phyloP scores from a whole-genome alignment of 768 basidiomycete species.

The Tricholoma furcatifolium region DNA sequence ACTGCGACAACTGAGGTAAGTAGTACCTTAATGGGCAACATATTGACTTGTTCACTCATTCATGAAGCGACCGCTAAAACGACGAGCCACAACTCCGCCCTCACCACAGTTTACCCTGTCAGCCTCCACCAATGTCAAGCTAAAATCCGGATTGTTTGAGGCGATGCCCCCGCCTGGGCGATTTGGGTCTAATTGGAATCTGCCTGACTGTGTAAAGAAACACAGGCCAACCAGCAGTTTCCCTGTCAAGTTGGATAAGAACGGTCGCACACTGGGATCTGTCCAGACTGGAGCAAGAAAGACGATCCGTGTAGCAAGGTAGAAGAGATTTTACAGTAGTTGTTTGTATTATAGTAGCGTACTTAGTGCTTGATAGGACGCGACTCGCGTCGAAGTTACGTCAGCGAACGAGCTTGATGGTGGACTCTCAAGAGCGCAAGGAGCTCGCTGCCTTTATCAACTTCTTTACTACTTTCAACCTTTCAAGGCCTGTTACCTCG shows the following conservation, averaged over 20 bases:
- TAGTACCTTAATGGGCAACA: too few species aligned
- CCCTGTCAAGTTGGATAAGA: conserved; percentile 36
- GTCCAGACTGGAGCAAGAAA: conserved; percentile 41
- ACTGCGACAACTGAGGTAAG: conserved; percentile 2
- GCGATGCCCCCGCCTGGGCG: conserved; percentile 34
- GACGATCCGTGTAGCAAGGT: conserved; percentile 6
- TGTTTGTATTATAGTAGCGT: not conserved
- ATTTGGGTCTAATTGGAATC: conserved; percentile 38
- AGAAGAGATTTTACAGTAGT: not conserved
- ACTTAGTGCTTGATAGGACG: not conserved
- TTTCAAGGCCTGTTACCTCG: conserved; percentile 60
- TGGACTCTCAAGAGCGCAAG: conserved; percentile 41
- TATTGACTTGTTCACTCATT: not conserved
- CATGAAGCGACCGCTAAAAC: conserved; percentile 1
- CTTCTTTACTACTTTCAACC: conserved; percentile 74
- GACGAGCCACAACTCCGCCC: not conserved
- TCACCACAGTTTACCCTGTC: not conserved
- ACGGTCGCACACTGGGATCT: conserved; percentile 31
- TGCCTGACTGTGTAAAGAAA: conserved; percentile 15
- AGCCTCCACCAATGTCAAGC: not conserved
- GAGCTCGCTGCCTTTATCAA: conserved; percentile 81
- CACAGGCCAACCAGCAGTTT: conserved; percentile 19
- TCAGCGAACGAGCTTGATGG: conserved; percentile 24
- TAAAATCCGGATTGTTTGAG: conserved; percentile 24
- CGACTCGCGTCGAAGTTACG: conserved; percentile 2